A percentile compares a stretch with the other conserved stretches of the same genome.
Evolutionary conservation across 2,329 filamentous ascomycete genomes (phyloP).

Genomic region (Phialophora chinensis): DNA sequence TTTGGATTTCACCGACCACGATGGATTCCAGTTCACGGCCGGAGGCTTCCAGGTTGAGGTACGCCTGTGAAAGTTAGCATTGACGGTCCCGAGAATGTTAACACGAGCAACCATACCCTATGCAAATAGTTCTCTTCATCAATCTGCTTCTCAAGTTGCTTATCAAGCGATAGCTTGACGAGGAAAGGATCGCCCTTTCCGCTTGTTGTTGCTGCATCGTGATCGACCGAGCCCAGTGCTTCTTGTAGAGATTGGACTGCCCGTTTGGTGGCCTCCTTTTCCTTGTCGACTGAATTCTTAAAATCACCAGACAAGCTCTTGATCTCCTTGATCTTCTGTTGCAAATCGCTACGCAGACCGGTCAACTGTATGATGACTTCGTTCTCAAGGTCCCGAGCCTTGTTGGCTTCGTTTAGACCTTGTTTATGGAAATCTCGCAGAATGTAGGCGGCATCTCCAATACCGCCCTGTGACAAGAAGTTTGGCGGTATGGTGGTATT

Average conservation of each 20-base stretch:
- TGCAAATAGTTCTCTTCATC: constrained; percentile 98
- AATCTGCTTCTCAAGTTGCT: constrained; percentile 88
- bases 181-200: constrained; percentile 94
- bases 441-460: constrained; percentile 83
- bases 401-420: constrained; percentile 78
- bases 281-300: constrained; percentile 94
- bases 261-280: constrained; percentile 83
- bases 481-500: constrained; percentile 75
- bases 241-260: constrained; percentile 83
- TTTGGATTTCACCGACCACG: constrained; percentile 96
- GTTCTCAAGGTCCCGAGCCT: constrained; percentile 86
- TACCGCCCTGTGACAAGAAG: constrained; percentile 80
- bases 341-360: constrained; percentile 83
- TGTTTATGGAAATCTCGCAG: constrained; percentile 83
- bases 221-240: constrained; percentile 76
- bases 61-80: constrained; percentile 66
- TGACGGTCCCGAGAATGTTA: neutral
- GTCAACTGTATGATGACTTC: constrained; percentile 89
- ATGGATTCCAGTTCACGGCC: constrained; percentile 95
- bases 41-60: constrained; percentile 90
- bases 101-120: constrained; percentile 63
- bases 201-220: constrained; percentile 74
- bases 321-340: constrained; percentile 98
- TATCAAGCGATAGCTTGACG: constrained; percentile 81
- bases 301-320: constrained; percentile 92